A percentile compares a stretch with the other conserved stretches of the same genome.
Evolutionary conservation across 495 filamentous ascomycete genomes (phyloP).

Genomic region (Penicillium goetzii): DNA sequence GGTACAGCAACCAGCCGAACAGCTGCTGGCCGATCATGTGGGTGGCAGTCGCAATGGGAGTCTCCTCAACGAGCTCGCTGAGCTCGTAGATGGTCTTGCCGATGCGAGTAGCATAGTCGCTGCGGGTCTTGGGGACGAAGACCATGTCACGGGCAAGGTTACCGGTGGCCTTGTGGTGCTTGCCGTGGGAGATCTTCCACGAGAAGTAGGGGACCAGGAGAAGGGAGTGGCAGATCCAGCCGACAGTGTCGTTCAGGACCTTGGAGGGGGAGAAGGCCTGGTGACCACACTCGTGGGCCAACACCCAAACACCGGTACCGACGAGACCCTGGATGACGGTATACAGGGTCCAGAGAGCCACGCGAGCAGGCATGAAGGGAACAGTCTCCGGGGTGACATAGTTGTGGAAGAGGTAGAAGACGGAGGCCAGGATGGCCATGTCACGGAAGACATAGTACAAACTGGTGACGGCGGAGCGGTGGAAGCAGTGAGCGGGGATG

Average conservation of each 20-base stretch:
- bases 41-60: constrained; percentile 77
- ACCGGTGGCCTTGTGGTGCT: constrained; percentile 96
- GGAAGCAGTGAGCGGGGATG: constrained; percentile 65
- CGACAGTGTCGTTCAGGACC: constrained; percentile 80
- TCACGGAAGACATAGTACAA: constrained; percentile 68
- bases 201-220: constrained; percentile 88
- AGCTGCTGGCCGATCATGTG: constrained; percentile 82
- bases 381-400: constrained; percentile 68
- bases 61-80: constrained; percentile 88
- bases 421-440: constrained; percentile 54
- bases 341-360: constrained; percentile 60
- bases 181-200: constrained; percentile 91
- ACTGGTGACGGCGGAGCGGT: constrained; percentile 63
- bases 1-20: constrained; percentile 87
- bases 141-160: constrained; percentile 98
- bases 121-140: constrained; percentile 85
- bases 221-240: constrained; percentile 80
- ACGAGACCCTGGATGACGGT: constrained; percentile 68
- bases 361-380: constrained; percentile 53
- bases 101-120: constrained; percentile 70
- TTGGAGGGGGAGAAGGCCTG: constrained; percentile 83
- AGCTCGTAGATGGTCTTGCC: constrained; percentile 77
- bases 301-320: constrained; percentile 71
- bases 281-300: constrained; percentile 75
- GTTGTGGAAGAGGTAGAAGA: constrained; percentile 67